Evolutionary conservation across 306 rosid species (phyloP), one percentile per base, ranked within the genome.

Genomic region (Erythrophleum fordii): DNA sequence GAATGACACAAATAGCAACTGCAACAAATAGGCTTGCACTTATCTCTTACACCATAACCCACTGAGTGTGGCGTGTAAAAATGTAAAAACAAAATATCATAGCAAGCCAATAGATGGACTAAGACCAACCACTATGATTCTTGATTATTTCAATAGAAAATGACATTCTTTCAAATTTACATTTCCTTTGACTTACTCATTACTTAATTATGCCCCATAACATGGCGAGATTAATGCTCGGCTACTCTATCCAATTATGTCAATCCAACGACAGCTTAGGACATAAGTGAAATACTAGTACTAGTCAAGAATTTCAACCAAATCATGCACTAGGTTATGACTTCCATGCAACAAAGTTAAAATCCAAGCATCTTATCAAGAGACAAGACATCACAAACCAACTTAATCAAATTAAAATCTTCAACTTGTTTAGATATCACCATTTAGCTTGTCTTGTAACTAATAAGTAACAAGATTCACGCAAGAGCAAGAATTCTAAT

Each of bases 161-260:
- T n/a, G n/a, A n/a, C n/a, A n/a, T n/a, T n/a, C n/a, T n/a, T 65
- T 56, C 75, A 34, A 49, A 73, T 75, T 84, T 46, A 51, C 39
- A 75, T 11, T 71, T 64, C 61, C 68, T 75, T 78, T 78, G 72
- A 56, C 98, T 88, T 88, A 96, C 99, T 98, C 98, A 96, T 96
- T 85, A 96, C 99, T 96, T 96, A 97, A 83, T 96, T 94, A 84
- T 96, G 93, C 87, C 93, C 91, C 97, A 96, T 96, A 75, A 96
- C 97, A 68, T 96, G 95, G 73, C 84, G 91, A 72, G 99, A 96
- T 73, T 93, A 88, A 49, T 62, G 80, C 81, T 96, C 99, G 22
- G 98, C 92, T 61, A 96, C 98, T 85, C 72, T 96, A 87, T 96
- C 99, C 86, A 96, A 88, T 76, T 96, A 98, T 46, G 91, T 84